Base-by-base conservation (phyloP, 768 basidiomycete genomes). In the Rhodotorula paludigena region DNA sequence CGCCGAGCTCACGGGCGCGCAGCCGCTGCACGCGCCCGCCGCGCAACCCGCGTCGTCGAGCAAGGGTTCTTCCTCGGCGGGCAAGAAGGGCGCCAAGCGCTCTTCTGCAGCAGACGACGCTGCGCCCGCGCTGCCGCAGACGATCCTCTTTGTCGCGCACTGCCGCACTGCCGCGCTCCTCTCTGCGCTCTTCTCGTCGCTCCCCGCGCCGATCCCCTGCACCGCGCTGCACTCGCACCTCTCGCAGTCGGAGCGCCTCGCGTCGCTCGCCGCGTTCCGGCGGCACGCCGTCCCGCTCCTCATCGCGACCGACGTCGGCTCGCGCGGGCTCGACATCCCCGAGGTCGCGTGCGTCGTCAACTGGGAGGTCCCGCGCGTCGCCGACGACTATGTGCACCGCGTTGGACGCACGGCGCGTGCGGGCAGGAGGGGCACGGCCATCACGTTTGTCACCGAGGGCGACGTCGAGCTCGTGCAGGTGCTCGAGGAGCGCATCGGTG, bases 341-440 rank as follows among this genome's bases (percentile, higher is more conserved):
- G 90, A 93, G 73, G 93, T 99, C 18, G 92, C 89, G 18, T 85
- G 97, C 81, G 91, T 99, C 28, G 82, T 99, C 64, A 98, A 99
- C 72, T 99, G 93, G 92, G 94, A 99, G 78, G 81, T 97, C 69
- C 96, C 96, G 21, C 82, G 83, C 20, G 77, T 78, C 18, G 70
- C 90, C 10, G 94, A 94, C 78, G 93, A 94, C 77, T 99, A 99
- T 76, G 89, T 91, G 3, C 96, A 99, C 80, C 85, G 96, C 30
- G 96, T 99, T 1, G 96, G 96, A 74, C 85, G 96, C 77, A 99
- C 96, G 56, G 96, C 96, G 36, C 87, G 96, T 76, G 94, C 88
- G 18, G 96, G 96, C 11, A 83, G 85, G 74, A 89, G 88, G 5
- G 96, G 96, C 74, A 80, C 92, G 56, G 91, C 91, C 1, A 82